A percentile compares a stretch with the other conserved stretches of the same genome.
Conservation (phyloP, 352 stramenopile genomes). For the Pythium aquatile region DNA sequence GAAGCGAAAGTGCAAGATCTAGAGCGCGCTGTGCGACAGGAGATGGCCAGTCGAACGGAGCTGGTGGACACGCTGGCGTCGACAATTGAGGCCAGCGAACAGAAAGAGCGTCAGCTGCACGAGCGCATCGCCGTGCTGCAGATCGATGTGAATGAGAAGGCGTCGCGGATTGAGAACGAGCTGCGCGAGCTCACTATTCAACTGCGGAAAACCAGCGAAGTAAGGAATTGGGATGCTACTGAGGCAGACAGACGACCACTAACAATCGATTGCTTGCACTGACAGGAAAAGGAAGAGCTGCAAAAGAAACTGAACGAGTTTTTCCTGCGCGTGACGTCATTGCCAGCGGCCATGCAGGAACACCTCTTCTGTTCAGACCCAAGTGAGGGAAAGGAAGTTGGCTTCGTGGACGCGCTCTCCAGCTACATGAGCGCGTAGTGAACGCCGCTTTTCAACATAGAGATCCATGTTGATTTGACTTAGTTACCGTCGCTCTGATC, state of each 20-base stretch:
- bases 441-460: too few species aligned
- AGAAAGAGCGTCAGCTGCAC: slow-evolving; percentile 48
- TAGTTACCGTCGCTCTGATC: slow-evolving; percentile 3
- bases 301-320: slow-evolving; percentile 80
- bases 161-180: slow-evolving; percentile 59
- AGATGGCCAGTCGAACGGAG: slow-evolving; percentile 65
- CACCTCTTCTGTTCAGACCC: slow-evolving; percentile 58
- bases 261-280: neutral
- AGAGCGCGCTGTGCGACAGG: slow-evolving; percentile 49
- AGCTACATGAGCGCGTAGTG: slow-evolving; percentile 72
- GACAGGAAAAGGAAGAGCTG: slow-evolving; percentile 75
- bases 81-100: slow-evolving; percentile 54
- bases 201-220: slow-evolving; percentile 66
- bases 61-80: slow-evolving; percentile 69
- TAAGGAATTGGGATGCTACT: slow-evolving; percentile 14
- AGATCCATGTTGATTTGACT: too few species aligned
- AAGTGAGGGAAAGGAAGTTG: slow-evolving; percentile 31
- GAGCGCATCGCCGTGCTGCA: slow-evolving; percentile 44
- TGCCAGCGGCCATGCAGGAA: slow-evolving; percentile 67
- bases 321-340: slow-evolving; percentile 67
- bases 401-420: slow-evolving; percentile 70
- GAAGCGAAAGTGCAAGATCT: slow-evolving; percentile 51
- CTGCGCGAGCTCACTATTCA: slow-evolving; percentile 51
- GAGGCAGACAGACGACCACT: neutral
- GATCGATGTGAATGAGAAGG: slow-evolving; percentile 63